A percentile compares a stretch with the other conserved stretches of the same genome.
Evolutionary conservation across 805 yeast species (phyloP).

Genomic region (Wickerhamomyces sydowiorum): DNA sequence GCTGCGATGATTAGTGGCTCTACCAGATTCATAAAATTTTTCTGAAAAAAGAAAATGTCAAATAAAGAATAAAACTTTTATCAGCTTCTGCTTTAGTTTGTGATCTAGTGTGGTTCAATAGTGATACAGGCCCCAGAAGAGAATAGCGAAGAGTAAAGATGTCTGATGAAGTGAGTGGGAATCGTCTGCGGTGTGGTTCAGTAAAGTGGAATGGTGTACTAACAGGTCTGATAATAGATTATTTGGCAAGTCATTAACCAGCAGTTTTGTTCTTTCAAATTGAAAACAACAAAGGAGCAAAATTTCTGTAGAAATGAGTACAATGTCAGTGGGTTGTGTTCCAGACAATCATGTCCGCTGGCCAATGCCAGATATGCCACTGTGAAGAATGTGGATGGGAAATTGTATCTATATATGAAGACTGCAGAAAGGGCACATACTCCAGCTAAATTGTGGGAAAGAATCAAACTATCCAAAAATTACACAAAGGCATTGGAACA

Average conservation of each 20-base stretch:
- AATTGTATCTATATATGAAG: constrained; percentile 84
- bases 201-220: not conserved
- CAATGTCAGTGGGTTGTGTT: constrained; percentile 91
- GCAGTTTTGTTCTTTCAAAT: constrained; percentile 91
- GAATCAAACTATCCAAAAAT: constrained; percentile 84
- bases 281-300: constrained; percentile 84
- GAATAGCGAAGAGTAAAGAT: not conserved
- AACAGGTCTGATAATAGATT: constrained; percentile 42
- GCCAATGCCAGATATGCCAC: constrained; percentile 94
- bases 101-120: not conserved
- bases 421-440: constrained; percentile 97
- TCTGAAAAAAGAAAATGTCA: no score
- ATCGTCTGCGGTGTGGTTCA: no score
- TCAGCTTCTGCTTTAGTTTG: not conserved
- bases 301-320: constrained; percentile 94
- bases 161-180: constrained; percentile 2
- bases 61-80: no score
- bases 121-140: no score
- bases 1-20: no score
- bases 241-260: constrained; percentile 97
- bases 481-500: constrained; percentile 84
- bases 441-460: constrained; percentile 92
- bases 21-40: no score
- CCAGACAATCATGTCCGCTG: constrained; percentile 90
- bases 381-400: constrained; percentile 73